phyloP scores from a whole-genome alignment of 2,329 filamentous ascomycete genomes.

The Boeremia exigua region DNA sequence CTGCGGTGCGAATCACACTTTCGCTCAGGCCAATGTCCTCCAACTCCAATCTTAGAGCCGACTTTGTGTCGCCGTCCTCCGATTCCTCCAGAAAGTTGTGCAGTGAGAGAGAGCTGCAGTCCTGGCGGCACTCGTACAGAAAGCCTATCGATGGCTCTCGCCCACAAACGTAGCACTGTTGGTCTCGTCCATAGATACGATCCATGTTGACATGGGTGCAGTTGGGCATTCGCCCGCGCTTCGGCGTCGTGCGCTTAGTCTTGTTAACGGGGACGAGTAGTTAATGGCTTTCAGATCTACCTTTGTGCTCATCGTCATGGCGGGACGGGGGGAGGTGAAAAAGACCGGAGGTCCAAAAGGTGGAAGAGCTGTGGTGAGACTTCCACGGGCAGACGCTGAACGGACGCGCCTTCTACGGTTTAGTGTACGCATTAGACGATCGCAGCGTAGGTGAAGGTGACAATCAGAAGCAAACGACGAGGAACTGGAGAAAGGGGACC shows the following conservation, averaged over 20 bases:
- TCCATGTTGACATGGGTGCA: constrained; percentile 75
- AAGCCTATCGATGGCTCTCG: constrained; percentile 67
- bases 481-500: background rate
- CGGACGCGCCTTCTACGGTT: constrained; percentile 13
- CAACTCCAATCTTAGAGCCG: constrained; percentile 35
- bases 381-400: background rate
- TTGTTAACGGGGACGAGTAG: constrained; percentile 14
- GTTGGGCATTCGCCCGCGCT: constrained; percentile 34
- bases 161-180: constrained; percentile 65
- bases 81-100: constrained; percentile 8
- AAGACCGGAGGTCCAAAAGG: background rate
- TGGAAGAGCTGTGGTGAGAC: constrained; percentile 3
- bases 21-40: constrained; percentile 39
- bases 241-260: constrained; percentile 29
- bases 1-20: constrained; percentile 43
- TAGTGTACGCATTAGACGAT: constrained; percentile 10
- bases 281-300: background rate
- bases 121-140: constrained; percentile 76
- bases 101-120: constrained; percentile 43
- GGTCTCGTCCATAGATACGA: constrained; percentile 62
- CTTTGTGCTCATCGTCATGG: background rate
- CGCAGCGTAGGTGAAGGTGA: constrained; percentile 11
- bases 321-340: background rate
- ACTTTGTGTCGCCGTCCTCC: constrained; percentile 18
- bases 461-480: background rate